Base-by-base conservation (phyloP, 1,284 basidiomycete species). In the Ceratobasidium theobromae region DNA sequence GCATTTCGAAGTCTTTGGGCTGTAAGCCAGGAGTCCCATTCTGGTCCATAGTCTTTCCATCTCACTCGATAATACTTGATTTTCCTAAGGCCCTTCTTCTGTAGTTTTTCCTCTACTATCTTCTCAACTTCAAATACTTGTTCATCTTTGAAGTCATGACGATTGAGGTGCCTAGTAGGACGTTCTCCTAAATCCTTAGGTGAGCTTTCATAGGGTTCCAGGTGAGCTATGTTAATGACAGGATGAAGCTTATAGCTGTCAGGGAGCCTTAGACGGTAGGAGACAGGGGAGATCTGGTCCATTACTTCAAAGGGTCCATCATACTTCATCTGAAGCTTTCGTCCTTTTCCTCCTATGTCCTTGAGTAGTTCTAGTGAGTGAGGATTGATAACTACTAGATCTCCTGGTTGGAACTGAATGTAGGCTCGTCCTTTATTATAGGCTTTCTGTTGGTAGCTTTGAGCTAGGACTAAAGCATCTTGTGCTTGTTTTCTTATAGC, bases 281-380 rank as follows among this genome's bases (percentile, higher is more conserved):
- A 71, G 0, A 71, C 40, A 0, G 71, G 70, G 27, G 71, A 74
- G 5, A 79, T 65, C 12, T 69, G 58, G 48, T 76, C 69, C 8
- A 71, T 51, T 0, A 78, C 68, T 43, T 73, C 72, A 66, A 78
- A 79, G 0, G 77, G 78, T 6, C 77, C 77, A 0, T 76, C 71
- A 8, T 67, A 67, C 0, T 73, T 43, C n/a, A 73, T 72, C 0
- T 75, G 68, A 2, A 79, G 68, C 58, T 79, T 78, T 3, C 43
- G 52, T 4, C 76, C 76, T 32, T 70, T 69, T 3, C 76, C 73
- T 69, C 75, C 69, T n/a, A 25, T 11, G 48, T 53, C 23, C 43
- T 75, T 67, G 0, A 69, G 64, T 35, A 74, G 67, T 54, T 76
- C 58, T 14, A 76, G 53, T 0, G 70, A 68, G 48, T 76, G 73